A percentile compares a stretch with the other conserved stretches of the same genome.
Conservation (phyloP, 768 basidiomycete species). For the Suillus luteus region DNA sequence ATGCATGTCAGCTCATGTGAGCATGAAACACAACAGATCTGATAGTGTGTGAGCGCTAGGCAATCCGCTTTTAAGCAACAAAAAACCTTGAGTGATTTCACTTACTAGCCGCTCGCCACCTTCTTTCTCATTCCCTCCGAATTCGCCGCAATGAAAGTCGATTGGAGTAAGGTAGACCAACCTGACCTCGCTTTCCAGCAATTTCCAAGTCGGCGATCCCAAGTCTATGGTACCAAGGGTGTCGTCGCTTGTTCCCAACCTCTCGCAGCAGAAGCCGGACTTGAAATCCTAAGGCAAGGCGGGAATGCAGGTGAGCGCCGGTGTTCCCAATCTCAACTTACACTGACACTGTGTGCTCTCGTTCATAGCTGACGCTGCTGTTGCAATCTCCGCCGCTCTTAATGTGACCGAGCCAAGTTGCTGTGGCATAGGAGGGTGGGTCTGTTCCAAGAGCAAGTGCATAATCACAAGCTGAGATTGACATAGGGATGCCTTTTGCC, state of each 20-base stretch:
- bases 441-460: slow-evolving; percentile 10
- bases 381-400: slow-evolving; percentile 88
- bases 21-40: not conserved
- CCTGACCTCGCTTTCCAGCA: slow-evolving; percentile 66
- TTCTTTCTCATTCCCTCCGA: slow-evolving; percentile 3
- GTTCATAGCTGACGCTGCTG: slow-evolving; percentile 84
- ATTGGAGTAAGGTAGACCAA: slow-evolving; percentile 65
- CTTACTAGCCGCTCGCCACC: slow-evolving; percentile 2
- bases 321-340: slow-evolving; percentile 4
- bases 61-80: not conserved
- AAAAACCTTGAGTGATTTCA: not conserved
- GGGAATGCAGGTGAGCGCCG: slow-evolving; percentile 84
- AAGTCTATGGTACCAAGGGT: slow-evolving; percentile 85
- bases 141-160: slow-evolving; percentile 39
- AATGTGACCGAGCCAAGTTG: slow-evolving; percentile 89
- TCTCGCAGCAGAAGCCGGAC: slow-evolving; percentile 85
- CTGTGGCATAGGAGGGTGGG: slow-evolving; percentile 91
- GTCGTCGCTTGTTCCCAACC: slow-evolving; percentile 90
- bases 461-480: slow-evolving; percentile 16
- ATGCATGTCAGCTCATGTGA: not conserved
- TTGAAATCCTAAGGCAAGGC: slow-evolving; percentile 89
- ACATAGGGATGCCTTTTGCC: slow-evolving; percentile 82
- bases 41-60: slow-evolving; percentile 7
- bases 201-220: slow-evolving; percentile 84
- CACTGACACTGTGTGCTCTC: slow-evolving; percentile 1